These are phyloP conservation scores for Glycyrrhiza uralensis DNA, from an alignment of 306 rosid species.

Conservation along the genomic window DNA sequence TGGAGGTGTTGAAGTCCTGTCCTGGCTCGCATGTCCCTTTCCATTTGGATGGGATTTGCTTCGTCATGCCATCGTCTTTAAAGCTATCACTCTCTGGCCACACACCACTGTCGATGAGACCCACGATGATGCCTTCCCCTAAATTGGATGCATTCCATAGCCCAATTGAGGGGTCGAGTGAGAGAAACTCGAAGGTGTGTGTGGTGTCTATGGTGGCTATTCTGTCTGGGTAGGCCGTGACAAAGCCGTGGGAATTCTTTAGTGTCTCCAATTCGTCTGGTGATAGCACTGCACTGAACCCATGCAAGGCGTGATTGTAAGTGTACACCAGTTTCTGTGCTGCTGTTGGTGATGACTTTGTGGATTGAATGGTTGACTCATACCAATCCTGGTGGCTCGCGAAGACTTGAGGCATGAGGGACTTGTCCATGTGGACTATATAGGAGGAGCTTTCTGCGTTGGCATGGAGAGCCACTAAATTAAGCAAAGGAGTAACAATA, in stretches of 20 bases:
- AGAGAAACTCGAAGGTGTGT: constrained; percentile 37
- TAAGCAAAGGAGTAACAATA: not conserved
- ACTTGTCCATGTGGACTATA: constrained; percentile 43
- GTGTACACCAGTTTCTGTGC: constrained; percentile 25
- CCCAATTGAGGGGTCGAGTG: constrained; percentile 26
- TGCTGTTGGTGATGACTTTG: not conserved
- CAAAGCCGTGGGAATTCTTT: constrained; percentile 25
- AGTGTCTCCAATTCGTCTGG: constrained; percentile 18
- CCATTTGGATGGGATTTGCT: constrained; percentile 32
- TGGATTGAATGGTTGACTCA: constrained; percentile 25
- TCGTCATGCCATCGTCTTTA: constrained; percentile 29
- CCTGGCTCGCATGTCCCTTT: constrained; percentile 43
- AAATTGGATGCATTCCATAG: constrained; percentile 34
- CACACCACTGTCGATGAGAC: constrained; percentile 29
- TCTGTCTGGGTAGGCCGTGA: constrained; percentile 29
- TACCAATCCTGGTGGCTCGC: constrained; percentile 34
- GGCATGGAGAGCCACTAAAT: not conserved
- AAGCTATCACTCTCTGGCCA: constrained; percentile 51
- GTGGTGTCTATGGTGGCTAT: constrained; percentile 36
- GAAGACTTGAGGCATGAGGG: constrained; percentile 35
- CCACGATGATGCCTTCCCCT: constrained; percentile 31
- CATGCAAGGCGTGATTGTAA: constrained; percentile 32
- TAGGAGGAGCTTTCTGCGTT: constrained; percentile 25
- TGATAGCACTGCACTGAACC: constrained; percentile 38
- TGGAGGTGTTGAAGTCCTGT: constrained; percentile 35